These are phyloP conservation scores for Uronychia setigera DNA, from an alignment of 73 alveolate genomes.

Conservation along the genomic window DNA sequence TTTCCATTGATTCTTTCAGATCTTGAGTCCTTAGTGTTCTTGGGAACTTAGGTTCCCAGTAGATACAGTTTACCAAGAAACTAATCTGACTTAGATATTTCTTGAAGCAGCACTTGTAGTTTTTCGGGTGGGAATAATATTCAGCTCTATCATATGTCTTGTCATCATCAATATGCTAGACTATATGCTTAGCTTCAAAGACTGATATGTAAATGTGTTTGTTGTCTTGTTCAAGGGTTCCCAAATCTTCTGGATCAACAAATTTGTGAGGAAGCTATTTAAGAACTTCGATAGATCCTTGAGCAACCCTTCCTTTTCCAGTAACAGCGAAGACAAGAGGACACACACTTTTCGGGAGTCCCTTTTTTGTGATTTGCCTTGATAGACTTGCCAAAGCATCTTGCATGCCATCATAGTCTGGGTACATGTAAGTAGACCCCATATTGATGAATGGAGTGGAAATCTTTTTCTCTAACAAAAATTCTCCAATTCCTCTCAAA, in stretches of 20 bases:
- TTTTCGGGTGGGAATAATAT: slow-evolving; percentile 79
- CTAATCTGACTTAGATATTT: slow-evolving; percentile 70
- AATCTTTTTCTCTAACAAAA: slow-evolving; percentile 61
- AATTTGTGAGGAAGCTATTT: slow-evolving; percentile 73
- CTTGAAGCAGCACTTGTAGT: slow-evolving; percentile 67
- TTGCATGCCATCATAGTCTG: slow-evolving; percentile 45
- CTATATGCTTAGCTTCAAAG: slow-evolving; percentile 70
- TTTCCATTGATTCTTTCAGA: slow-evolving; percentile 39
- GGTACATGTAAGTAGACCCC: slow-evolving; percentile 80
- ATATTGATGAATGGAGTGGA: slow-evolving; percentile 72
- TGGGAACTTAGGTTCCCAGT: slow-evolving; percentile 90
- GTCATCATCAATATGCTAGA: slow-evolving; percentile 70
- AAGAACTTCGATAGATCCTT: slow-evolving; percentile 80
- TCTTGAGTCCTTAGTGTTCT: slow-evolving; percentile 62
- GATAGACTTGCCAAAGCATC: slow-evolving; percentile 70
- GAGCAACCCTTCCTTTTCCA: slow-evolving; percentile 85
- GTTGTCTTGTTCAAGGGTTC: slow-evolving; percentile 19
- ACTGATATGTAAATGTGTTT: slow-evolving; percentile 54
- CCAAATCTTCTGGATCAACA: slow-evolving; percentile 78
- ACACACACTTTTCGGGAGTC: slow-evolving; percentile 64
- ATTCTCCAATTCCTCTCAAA: slow-evolving; percentile 84
- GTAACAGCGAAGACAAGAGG: slow-evolving; percentile 85
- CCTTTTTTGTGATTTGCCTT: slow-evolving; percentile 60
- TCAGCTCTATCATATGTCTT: slow-evolving; percentile 70
- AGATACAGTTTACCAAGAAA: slow-evolving; percentile 74